phyloP scores from a whole-genome alignment of 371 early-diverging fungal species.

The Saksenaea vasiformis region DNA sequence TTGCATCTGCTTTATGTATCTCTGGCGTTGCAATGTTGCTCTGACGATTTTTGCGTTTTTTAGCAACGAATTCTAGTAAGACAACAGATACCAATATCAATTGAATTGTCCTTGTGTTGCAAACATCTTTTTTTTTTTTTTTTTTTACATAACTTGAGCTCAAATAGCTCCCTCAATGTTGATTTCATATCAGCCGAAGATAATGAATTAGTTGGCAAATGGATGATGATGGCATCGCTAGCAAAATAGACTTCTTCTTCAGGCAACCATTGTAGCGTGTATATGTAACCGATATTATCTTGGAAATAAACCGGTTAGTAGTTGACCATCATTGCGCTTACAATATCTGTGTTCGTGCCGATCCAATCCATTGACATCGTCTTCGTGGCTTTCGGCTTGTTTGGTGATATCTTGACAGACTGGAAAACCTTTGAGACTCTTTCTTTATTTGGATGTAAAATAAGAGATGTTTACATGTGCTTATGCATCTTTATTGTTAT shows the following conservation, averaged over 20 bases:
- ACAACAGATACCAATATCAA: not conserved
- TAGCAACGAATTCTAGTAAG: not conserved
- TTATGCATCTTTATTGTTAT: no score
- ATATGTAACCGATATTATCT: not conserved
- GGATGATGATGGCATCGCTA: not conserved
- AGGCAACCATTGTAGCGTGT: not conserved
- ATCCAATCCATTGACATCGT: slow-evolving; percentile 3
- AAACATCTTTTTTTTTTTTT: not conserved
- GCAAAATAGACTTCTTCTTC: not conserved
- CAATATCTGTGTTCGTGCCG: not conserved
- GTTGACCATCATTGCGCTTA: not conserved
- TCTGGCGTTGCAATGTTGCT: not conserved
- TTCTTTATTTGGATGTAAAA: no score
- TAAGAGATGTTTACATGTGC: no score
- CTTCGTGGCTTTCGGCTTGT: no score
- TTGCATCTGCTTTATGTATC: not conserved
- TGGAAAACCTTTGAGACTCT: no score
- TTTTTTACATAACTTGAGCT: not conserved
- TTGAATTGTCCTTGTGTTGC: not conserved
- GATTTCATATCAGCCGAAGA: not conserved
- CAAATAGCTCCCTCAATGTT: not conserved
- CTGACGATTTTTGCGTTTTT: not conserved
- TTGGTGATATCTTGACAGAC: no score
- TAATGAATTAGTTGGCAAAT: not conserved
- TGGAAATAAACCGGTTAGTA: not conserved